These are phyloP conservation scores for Blastocystis sp. DNA, from an alignment of 352 stramenopile species.

Conservation along the genomic window DNA sequence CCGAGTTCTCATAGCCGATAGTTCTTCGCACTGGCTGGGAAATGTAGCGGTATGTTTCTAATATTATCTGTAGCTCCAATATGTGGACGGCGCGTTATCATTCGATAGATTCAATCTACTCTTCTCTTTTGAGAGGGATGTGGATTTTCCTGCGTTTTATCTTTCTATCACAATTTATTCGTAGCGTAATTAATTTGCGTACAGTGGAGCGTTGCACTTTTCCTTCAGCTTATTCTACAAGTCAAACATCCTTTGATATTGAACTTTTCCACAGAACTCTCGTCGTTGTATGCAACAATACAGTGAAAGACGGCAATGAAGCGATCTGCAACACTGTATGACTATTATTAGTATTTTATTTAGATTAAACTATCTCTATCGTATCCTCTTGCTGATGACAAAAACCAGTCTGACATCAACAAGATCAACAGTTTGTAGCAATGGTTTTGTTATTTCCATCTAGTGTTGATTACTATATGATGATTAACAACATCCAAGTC, in stretches of 20 bases:
- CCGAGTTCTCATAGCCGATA: neutral
- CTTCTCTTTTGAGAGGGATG: neutral
- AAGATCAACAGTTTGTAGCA: neutral
- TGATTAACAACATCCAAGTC: neutral
- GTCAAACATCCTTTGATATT: neutral
- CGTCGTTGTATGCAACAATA: neutral
- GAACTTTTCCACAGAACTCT: neutral
- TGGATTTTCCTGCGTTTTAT: neutral
- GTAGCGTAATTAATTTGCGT: constrained; percentile 40
- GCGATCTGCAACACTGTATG: neutral
- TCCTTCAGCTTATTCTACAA: neutral
- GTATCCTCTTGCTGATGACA: neutral
- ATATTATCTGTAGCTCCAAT: neutral
- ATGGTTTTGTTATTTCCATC: neutral
- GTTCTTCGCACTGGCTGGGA: neutral
- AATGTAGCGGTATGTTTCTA: neutral
- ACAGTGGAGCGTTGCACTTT: constrained; percentile 15
- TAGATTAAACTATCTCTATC: constrained; percentile 2
- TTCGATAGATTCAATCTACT: neutral
- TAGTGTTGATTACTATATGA: constrained; percentile 16
- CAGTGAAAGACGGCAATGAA: neutral
- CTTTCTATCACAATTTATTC: no score
- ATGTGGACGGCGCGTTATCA: neutral
- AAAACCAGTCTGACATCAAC: neutral
- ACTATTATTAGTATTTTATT: neutral